Evolutionary conservation across 2,329 filamentous ascomycete genomes (phyloP).

Genomic region (Colletotrichum filicis): DNA sequence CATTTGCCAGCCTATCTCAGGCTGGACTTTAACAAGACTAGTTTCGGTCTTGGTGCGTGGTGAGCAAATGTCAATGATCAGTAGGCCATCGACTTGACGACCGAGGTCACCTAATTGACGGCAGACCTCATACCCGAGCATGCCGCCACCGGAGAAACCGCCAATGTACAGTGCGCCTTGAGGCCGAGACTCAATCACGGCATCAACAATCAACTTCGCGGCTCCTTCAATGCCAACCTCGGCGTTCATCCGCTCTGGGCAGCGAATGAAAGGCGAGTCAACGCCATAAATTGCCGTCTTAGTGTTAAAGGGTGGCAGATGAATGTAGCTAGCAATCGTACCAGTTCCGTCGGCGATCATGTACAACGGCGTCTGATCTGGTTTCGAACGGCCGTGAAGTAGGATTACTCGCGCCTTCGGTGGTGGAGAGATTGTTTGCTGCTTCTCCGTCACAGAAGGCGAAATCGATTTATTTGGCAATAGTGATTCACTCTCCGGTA

Average conservation of each 20-base stretch:
- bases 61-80: slow-evolving; percentile 9
- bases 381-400: not conserved
- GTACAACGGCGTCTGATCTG: not conserved
- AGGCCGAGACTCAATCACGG: not conserved
- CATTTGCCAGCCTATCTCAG: not conserved
- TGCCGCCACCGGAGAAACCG: slow-evolving; percentile 10
- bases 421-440: not conserved
- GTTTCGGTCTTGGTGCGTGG: not conserved
- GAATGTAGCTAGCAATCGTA: slow-evolving; percentile 16
- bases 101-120: not conserved
- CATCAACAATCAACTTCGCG: slow-evolving; percentile 11
- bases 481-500: not conserved
- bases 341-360: slow-evolving; percentile 15
- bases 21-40: not conserved
- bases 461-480: not conserved
- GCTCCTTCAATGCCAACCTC: not conserved
- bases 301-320: not conserved
- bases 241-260: not conserved
- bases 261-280: slow-evolving; percentile 8
- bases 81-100: not conserved
- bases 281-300: slow-evolving; percentile 1
- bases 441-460: not conserved
- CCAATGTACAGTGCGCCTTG: not conserved
- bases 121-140: slow-evolving; percentile 8
- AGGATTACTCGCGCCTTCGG: slow-evolving; percentile 6